These are phyloP conservation scores for Juglanconis oblonga DNA, from an alignment of 2,329 filamentous ascomycete species.

Conservation along the genomic window DNA sequence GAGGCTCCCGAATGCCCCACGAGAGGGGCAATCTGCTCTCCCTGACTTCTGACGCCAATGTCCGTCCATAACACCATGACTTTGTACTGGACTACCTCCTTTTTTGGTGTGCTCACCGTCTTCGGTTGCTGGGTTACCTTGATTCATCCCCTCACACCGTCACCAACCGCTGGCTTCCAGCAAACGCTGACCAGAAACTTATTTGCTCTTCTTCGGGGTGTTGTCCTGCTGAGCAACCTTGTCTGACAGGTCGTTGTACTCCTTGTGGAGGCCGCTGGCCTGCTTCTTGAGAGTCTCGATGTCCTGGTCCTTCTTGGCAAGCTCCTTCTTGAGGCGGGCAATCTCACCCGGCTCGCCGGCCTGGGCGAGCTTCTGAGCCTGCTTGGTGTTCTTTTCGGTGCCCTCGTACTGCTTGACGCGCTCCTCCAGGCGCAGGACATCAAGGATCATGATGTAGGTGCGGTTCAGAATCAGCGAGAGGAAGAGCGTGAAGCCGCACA, in stretches of 20 bases:
- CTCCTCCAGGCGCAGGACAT: constrained; percentile 87
- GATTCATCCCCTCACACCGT: not conserved
- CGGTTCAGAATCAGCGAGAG: constrained; percentile 98
- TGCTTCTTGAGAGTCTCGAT: constrained; percentile 91
- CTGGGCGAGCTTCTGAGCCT: constrained; percentile 67
- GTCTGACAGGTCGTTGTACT: constrained; percentile 84
- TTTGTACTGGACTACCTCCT: not conserved
- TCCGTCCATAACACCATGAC: not conserved
- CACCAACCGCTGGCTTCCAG: not conserved
- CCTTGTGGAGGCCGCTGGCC: constrained; percentile 73
- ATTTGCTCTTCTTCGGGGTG: constrained; percentile 58
- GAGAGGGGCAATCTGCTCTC: not conserved
- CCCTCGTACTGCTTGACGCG: constrained; percentile 82
- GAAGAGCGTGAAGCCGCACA: constrained; percentile 98
- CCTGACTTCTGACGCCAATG: not conserved
- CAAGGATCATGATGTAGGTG: constrained; percentile 96
- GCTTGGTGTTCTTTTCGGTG: constrained; percentile 56
- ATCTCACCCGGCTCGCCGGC: constrained; percentile 77
- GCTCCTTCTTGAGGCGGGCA: constrained; percentile 63
- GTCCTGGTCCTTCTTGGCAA: constrained; percentile 78
- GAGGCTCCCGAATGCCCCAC: not conserved
- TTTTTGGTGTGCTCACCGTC: not conserved
- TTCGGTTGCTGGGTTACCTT: not conserved
- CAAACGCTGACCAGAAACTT: constrained; percentile 21
- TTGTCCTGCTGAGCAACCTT: constrained; percentile 63